Percentiles rank a stretch among this genome's conserved stretches.
Conservation (phyloP, 495 filamentous ascomycete genomes). For the Talaromyces proteolyticus region DNA sequence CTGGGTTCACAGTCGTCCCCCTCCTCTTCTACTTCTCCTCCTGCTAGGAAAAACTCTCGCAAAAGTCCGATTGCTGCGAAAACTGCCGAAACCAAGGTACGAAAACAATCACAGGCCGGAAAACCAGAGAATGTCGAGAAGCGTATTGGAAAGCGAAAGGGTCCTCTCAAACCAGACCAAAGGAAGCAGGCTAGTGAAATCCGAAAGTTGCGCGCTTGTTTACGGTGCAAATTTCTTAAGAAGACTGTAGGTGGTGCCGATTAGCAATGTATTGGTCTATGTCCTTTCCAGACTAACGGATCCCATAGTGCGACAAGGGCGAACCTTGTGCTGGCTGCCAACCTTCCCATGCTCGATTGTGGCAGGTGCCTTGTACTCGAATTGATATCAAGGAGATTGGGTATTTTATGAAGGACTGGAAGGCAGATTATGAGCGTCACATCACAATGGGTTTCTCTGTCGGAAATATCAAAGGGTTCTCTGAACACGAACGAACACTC, state of each 20-base stretch:
- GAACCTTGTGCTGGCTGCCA: constrained; percentile 91
- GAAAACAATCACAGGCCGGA: constrained; percentile 62
- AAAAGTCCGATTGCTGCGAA: constrained; percentile 76
- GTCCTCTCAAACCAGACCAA: constrained; percentile 86
- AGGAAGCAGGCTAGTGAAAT: constrained; percentile 93
- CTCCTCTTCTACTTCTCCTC: constrained; percentile 54
- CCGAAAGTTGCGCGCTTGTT: constrained; percentile 81
- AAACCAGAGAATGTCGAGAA: constrained; percentile 81
- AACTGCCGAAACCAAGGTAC: constrained; percentile 71
- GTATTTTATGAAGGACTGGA: constrained; percentile 98
- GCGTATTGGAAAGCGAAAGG: constrained; percentile 79
- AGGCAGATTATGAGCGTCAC: constrained; percentile 88
- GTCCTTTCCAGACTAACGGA: neutral
- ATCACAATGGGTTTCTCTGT: constrained; percentile 79
- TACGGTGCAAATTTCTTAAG: constrained; percentile 97
- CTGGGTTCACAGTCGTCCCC: constrained; percentile 46
- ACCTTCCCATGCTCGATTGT: constrained; percentile 84
- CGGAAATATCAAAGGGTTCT: constrained; percentile 90
- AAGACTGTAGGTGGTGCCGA: constrained; percentile 56
- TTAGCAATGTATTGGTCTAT: neutral
- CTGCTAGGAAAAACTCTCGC: constrained; percentile 58
- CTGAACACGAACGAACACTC: constrained; percentile 67
- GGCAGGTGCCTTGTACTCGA: constrained; percentile 92
- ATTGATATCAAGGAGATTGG: constrained; percentile 96
- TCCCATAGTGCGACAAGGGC: constrained; percentile 70